Evolutionary conservation across 2,329 filamentous ascomycete species (phyloP).

Genomic region (Aureobasidium sp.): DNA sequence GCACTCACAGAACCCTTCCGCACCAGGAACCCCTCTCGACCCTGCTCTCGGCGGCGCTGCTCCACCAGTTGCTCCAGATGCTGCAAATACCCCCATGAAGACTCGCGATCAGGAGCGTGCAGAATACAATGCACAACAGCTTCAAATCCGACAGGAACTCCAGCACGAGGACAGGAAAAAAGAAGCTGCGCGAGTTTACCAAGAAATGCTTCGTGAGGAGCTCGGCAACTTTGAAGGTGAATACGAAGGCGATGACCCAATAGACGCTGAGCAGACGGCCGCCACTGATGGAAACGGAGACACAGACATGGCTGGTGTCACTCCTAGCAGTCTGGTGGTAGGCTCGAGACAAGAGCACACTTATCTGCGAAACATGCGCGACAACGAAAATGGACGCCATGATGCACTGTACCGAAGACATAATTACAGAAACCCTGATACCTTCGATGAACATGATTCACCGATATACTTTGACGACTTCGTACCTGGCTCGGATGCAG

Average conservation of each 20-base stretch:
- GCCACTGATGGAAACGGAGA: background rate
- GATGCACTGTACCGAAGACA: background rate
- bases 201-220: too few species aligned
- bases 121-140: background rate
- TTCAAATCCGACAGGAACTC: too few species aligned
- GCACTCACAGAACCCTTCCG: background rate
- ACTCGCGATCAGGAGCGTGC: background rate
- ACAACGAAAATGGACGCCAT: background rate
- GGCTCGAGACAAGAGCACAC: background rate
- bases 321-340: background rate
- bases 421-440: background rate
- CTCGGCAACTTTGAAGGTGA: too few species aligned
- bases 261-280: background rate
- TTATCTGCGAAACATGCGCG: background rate
- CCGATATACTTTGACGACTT: background rate
- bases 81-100: background rate
- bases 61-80: background rate
- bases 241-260: background rate
- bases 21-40: background rate
- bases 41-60: background rate
- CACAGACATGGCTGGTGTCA: background rate
- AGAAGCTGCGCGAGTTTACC: too few species aligned
- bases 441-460: background rate
- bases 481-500: too few species aligned
- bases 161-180: too few species aligned